Conservation (phyloP, 352 stramenopile species). For the Pythium periplocum region DNA sequence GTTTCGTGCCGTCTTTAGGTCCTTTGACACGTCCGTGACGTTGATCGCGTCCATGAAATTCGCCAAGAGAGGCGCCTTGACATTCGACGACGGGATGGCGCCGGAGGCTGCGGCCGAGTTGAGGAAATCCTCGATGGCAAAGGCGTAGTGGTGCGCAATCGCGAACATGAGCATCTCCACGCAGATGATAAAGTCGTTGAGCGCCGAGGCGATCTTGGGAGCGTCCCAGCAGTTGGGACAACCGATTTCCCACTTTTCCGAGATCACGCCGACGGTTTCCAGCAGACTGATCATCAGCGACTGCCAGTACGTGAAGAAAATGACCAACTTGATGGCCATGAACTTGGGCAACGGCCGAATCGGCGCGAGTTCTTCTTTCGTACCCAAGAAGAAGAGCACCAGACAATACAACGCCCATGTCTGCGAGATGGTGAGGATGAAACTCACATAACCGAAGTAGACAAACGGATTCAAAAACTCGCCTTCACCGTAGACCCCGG, state of each 20-base stretch:
- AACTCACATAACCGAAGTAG: constrained; percentile 86
- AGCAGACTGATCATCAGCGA: constrained; percentile 87
- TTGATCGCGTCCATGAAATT: constrained; percentile 91
- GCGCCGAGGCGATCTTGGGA: constrained; percentile 81
- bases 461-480: constrained; percentile 82
- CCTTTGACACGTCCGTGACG: constrained; percentile 82
- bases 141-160: constrained; percentile 90
- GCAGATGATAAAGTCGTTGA: constrained; percentile 95
- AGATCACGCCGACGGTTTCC: constrained; percentile 84
- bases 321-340: constrained; percentile 91
- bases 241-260: constrained; percentile 76
- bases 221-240: constrained; percentile 81
- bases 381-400: constrained; percentile 92
- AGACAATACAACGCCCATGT: constrained; percentile 93
- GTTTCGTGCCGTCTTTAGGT: constrained; percentile 80
- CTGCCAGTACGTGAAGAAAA: constrained; percentile 96
- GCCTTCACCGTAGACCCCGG: constrained; percentile 87
- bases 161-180: constrained; percentile 93
- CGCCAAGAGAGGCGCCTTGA: constrained; percentile 78
- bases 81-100: constrained; percentile 58
- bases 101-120: constrained; percentile 20
- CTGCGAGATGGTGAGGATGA: constrained; percentile 88
- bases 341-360: constrained; percentile 93
- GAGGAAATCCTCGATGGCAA: constrained; percentile 89
- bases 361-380: constrained; percentile 84